Evolutionary conservation across 495 filamentous ascomycete genomes (phyloP).

Genomic region (Darksidea phi): DNA sequence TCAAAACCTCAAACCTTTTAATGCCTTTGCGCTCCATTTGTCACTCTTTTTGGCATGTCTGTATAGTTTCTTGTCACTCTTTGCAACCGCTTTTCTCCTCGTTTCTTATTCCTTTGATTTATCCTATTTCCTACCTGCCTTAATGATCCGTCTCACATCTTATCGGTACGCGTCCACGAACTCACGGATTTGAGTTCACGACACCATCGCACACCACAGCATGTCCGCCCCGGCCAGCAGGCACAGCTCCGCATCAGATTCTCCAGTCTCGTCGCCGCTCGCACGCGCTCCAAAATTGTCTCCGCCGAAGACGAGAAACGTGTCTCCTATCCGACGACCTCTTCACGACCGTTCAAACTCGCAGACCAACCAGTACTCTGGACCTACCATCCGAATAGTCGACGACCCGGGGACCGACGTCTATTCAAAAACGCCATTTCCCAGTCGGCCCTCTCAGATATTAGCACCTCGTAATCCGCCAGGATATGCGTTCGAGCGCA

Average conservation of each 20-base stretch:
- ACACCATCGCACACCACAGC: slow-evolving; percentile 24
- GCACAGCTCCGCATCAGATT: slow-evolving; percentile 10
- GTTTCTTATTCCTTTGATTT: slow-evolving; percentile 36
- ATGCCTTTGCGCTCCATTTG: slow-evolving; percentile 37
- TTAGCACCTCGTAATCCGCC: slow-evolving; percentile 36
- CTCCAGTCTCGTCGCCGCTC: slow-evolving; percentile 17
- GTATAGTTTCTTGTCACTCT: slow-evolving; percentile 37
- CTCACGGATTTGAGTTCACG: slow-evolving; percentile 18
- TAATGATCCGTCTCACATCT: slow-evolving; percentile 23
- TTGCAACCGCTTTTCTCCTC: slow-evolving; percentile 33
- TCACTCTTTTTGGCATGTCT: slow-evolving; percentile 38
- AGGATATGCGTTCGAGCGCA: slow-evolving; percentile 34
- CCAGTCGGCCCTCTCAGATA: slow-evolving; percentile 40
- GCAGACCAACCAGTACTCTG: slow-evolving; percentile 54
- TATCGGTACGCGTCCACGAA: slow-evolving; percentile 14
- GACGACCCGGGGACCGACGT: slow-evolving; percentile 34
- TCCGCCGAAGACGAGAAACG: slow-evolving; percentile 26
- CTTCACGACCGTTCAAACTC: slow-evolving; percentile 58
- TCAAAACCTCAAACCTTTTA: slow-evolving; percentile 35
- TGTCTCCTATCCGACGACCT: slow-evolving; percentile 44
- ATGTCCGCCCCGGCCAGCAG: slow-evolving; percentile 25
- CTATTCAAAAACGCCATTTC: slow-evolving; percentile 42
- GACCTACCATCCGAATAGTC: slow-evolving; percentile 51
- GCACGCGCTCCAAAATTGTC: slow-evolving; percentile 27
- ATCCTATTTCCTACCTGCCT: slow-evolving; percentile 31